Conservation (phyloP, 495 filamentous ascomycete species). For the Trichoderma asperelloides region DNA sequence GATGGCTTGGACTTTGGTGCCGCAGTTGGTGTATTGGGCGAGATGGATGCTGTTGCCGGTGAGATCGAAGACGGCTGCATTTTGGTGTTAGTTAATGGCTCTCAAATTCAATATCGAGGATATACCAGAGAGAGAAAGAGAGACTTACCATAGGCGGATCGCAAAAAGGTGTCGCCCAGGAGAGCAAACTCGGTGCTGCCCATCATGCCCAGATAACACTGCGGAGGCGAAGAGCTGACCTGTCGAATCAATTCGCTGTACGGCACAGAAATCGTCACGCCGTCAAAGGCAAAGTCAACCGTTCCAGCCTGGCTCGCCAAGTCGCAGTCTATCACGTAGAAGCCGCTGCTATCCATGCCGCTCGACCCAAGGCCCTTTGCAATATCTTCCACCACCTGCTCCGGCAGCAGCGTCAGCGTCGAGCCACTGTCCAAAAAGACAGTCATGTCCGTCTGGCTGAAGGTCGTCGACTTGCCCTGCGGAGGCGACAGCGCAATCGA, state of each 20-base stretch:
- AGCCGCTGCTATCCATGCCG: constrained; percentile 40
- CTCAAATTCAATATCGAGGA: not conserved
- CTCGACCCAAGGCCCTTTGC: constrained; percentile 57
- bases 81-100: not conserved
- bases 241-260: constrained; percentile 47
- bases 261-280: constrained; percentile 56
- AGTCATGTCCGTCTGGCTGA: constrained; percentile 41
- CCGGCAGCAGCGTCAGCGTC: constrained; percentile 79
- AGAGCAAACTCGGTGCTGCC: constrained; percentile 55
- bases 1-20: constrained; percentile 24
- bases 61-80: constrained; percentile 37
- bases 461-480: constrained; percentile 33
- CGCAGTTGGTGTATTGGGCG: constrained; percentile 38
- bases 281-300: constrained; percentile 64
- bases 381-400: constrained; percentile 50
- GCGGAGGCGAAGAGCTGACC: constrained; percentile 35
- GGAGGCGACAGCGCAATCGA: constrained; percentile 37
- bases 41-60: constrained; percentile 35
- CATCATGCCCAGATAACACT: constrained; percentile 71
- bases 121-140: not conserved
- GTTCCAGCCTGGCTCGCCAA: constrained; percentile 53
- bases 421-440: constrained; percentile 85
- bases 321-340: constrained; percentile 62
- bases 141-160: constrained; percentile 64
- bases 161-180: constrained; percentile 87